phyloP scores from a whole-genome alignment of 202 grass and related monocot genomes.

The Panicum hallii region DNA sequence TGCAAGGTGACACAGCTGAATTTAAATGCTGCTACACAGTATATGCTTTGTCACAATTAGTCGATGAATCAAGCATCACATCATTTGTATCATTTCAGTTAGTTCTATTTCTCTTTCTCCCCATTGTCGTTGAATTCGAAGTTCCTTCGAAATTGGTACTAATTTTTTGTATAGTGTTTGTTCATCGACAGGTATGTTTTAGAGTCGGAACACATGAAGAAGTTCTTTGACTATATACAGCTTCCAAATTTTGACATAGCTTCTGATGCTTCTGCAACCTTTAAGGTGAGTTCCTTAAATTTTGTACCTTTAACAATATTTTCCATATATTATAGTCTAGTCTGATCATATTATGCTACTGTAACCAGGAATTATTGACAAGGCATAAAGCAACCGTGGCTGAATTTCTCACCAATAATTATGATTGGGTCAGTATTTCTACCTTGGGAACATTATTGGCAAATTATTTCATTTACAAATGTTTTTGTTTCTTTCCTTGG shows the following conservation, averaged over 20 bases:
- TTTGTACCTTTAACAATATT: conserved; percentile 5
- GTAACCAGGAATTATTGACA: conserved; percentile 90
- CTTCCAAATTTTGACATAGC: conserved; percentile 99
- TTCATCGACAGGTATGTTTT: conserved; percentile 75
- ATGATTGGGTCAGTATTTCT: conserved; percentile 87
- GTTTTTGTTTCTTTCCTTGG: background rate
- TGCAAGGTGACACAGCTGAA: conserved; percentile 67
- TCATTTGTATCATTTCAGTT: conserved; percentile 4
- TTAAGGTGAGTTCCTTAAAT: conserved; percentile 63
- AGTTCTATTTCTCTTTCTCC: background rate
- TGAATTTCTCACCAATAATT: conserved; percentile 93
- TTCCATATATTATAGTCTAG: background rate
- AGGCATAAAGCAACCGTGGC: conserved; percentile 98
- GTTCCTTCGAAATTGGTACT: background rate
- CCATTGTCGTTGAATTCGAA: background rate
- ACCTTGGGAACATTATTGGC: background rate
- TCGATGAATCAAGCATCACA: conserved; percentile 2
- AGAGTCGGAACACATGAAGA: conserved; percentile 97
- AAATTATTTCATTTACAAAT: conserved; percentile 27
- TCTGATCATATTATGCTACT: conserved; percentile 36
- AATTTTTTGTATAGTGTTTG: conserved; percentile 18
- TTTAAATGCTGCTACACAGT: conserved; percentile 10
- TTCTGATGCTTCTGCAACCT: conserved; percentile 95
- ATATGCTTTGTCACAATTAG: background rate
- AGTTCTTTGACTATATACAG: conserved; percentile 97